These are phyloP conservation scores for Aspergillus hancockii DNA, from an alignment of 495 filamentous ascomycete species.

Conservation along the genomic window DNA sequence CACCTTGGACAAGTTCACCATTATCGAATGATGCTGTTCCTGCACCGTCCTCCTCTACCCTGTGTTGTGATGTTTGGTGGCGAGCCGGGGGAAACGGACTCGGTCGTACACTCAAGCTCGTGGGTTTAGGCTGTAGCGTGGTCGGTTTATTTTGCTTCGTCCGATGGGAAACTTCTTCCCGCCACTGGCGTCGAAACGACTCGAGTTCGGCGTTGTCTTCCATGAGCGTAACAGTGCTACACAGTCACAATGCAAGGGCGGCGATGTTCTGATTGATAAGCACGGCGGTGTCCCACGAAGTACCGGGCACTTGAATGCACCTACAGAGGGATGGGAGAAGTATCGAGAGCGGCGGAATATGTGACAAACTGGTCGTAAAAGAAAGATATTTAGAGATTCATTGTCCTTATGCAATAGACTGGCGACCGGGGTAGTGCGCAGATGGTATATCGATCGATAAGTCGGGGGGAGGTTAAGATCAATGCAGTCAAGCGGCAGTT, in stretches of 20 bases:
- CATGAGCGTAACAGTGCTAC: constrained; percentile 40
- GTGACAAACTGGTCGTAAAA: neutral
- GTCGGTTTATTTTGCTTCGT: constrained; percentile 29
- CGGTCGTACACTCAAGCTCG: constrained; percentile 24
- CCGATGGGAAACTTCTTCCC: constrained; percentile 71
- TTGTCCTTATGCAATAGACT: neutral
- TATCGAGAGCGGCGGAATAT: neutral
- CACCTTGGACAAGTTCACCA: constrained; percentile 43
- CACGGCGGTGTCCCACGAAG: neutral
- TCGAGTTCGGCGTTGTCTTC: constrained; percentile 73
- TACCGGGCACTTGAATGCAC: neutral
- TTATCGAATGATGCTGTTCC: constrained; percentile 41
- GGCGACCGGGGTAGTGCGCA: neutral
- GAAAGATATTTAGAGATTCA: neutral
- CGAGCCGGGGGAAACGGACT: constrained; percentile 35
- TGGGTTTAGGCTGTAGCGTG: constrained; percentile 22
- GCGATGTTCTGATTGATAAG: constrained; percentile 30
- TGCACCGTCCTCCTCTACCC: constrained; percentile 42
- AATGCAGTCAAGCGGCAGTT: neutral
- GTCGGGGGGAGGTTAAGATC: neutral
- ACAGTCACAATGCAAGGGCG: constrained; percentile 1
- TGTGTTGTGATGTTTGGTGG: constrained; percentile 35
- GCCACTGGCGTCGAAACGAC: constrained; percentile 79
- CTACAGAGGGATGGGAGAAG: neutral
- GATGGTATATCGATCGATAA: neutral